Evolutionary conservation across 371 early-diverging fungal species (phyloP), one percentile per base, ranked within the genome.

Genomic region (Circinella umbellata): DNA sequence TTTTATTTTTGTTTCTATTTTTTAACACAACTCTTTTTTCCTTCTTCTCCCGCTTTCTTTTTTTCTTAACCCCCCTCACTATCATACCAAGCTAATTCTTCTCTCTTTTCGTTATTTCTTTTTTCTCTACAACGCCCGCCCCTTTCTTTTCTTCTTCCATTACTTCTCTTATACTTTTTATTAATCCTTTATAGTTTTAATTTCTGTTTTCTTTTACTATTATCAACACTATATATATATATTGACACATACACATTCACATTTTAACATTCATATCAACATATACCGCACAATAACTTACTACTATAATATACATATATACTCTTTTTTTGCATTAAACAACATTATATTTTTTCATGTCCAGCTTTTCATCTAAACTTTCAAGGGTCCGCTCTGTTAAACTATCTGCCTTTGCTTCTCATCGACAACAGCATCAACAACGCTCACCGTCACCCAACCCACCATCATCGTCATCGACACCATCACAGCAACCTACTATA

Each of bases 381-480:
- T 68, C 67, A 27, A 73, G 75, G 63, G 73, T 82, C 47, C 72
- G 73, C 39, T 79, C 82, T n/a, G 73, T 79, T 7, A 78, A 73
- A 60, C 74, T 78, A 37, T 70, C 74, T 17, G 55, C 72, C 47
- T 69, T 66, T 57, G 53, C 57, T n/a, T 55, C 59, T 57, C 46
- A 48, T n/a, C 63, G 67, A 51, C 70, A 60, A 37, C 67, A 53
- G 15, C 51, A 51, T 5, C 51, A 51, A 51, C 54, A 49, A 47
- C 74, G 68, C 7, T 67, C 63, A 14, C 75, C 67, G 1, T 68
- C 69, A 1, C 68, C 68, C 9, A 62, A 65, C 69, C 39, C 78
- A 69, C 65, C 42, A 42, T 9, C 42, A 42, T 42, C 42, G 3
- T 42, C 42, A 42, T 6, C 42, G 11, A 51, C 63, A 37, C 35